Evolutionary conservation across 148 eudicot genomes (phyloP).

Genomic region (Rheum nobile): DNA sequence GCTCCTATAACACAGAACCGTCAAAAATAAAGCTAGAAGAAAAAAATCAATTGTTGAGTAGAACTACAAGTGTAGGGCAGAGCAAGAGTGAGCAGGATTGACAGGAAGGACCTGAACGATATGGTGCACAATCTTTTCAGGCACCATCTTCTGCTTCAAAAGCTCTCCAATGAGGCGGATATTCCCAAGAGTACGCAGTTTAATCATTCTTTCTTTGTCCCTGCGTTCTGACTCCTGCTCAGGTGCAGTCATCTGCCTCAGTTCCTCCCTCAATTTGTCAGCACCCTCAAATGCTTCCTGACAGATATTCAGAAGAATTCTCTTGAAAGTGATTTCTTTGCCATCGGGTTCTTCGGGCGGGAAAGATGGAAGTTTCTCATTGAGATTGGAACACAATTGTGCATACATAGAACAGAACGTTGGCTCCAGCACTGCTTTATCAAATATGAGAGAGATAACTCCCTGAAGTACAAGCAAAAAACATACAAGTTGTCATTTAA

Average conservation of each 20-base stretch:
- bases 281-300: conserved; percentile 99
- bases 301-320: conserved; percentile 73
- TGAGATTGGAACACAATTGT: conserved; percentile 75
- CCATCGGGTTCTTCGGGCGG: conserved; percentile 87
- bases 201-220: conserved; percentile 75
- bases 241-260: conserved; percentile 67
- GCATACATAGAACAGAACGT: conserved; percentile 98
- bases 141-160: conserved; percentile 94
- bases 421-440: conserved; percentile 95
- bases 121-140: conserved; percentile 89
- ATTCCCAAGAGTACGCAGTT: conserved; percentile 92
- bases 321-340: conserved; percentile 76
- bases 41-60: neutral
- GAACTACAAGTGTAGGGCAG: no score
- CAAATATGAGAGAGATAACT: conserved; percentile 85
- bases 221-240: conserved; percentile 81
- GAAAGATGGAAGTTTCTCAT: conserved; percentile 65
- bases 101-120: conserved; percentile 58
- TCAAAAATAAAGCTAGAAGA: neutral
- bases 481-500: conserved; percentile 1
- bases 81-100: neutral
- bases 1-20: conserved; percentile 36
- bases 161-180: conserved; percentile 99
- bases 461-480: conserved; percentile 37
- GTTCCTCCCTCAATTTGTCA: conserved; percentile 62